These are phyloP conservation scores for Zelonia costaricensis DNA, from an alignment of 208 protist genomes.

Conservation along the genomic window DNA sequence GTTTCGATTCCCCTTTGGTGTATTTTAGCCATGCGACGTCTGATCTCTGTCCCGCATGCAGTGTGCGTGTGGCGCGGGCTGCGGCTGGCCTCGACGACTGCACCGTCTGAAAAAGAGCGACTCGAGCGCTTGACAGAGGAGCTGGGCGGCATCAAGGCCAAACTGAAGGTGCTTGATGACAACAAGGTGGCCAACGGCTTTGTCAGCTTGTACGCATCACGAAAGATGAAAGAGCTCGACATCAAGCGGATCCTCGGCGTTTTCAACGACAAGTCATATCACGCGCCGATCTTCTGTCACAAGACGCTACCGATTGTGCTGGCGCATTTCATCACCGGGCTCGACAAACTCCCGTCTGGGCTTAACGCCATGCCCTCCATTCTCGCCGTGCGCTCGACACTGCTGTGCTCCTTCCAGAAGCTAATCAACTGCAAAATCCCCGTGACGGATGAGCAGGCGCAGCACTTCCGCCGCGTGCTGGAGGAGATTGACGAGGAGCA, in stretches of 20 bases:
- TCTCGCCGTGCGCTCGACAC: conserved; percentile 63
- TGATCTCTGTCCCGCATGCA: too few relatives aligned
- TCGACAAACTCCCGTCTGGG: conserved; percentile 83
- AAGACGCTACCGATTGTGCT: conserved; percentile 82
- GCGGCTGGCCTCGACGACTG: not conserved
- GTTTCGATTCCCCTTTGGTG: too few relatives aligned
- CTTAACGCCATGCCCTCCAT: conserved; percentile 87
- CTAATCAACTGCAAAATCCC: conserved; percentile 76
- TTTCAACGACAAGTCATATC: conserved; percentile 40
- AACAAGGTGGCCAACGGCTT: conserved; percentile 52
- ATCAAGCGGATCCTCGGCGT: conserved; percentile 51
- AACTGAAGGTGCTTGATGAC: conserved; percentile 61
- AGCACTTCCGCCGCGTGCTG: conserved; percentile 63
- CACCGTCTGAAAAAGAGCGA: conserved; percentile 9
- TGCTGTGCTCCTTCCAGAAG: conserved; percentile 73
- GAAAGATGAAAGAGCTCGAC: conserved; percentile 53
- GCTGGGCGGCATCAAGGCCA: conserved; percentile 38
- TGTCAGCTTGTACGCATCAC: conserved; percentile 61
- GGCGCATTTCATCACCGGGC: conserved; percentile 56
- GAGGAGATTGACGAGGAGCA: conserved; percentile 75
- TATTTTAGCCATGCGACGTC: too few relatives aligned
- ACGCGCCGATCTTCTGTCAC: conserved; percentile 79
- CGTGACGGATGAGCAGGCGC: conserved; percentile 32
- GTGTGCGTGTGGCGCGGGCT: too few relatives aligned
- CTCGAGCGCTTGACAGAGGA: conserved; percentile 24